Evolutionary conservation across 805 yeast species (phyloP).

Genomic region (Kazachstania taianensis): DNA sequence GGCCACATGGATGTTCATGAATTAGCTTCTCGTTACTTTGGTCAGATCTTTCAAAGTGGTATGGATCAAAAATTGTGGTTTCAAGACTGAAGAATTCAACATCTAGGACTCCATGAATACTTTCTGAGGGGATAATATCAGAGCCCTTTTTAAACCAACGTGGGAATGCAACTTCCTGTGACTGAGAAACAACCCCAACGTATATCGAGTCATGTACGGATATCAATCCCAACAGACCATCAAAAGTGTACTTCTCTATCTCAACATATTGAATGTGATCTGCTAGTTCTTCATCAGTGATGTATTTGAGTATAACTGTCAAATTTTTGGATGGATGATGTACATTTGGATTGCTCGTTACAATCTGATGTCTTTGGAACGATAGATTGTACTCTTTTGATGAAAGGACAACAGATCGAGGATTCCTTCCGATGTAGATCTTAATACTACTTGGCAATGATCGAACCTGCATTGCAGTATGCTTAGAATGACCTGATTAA

Average conservation of each 20-base stretch:
- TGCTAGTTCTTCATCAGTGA: constrained; percentile 34
- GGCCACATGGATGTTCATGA: constrained; percentile 69
- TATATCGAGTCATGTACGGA: constrained; percentile 44
- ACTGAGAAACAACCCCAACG: constrained; percentile 47
- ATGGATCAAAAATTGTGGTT: constrained; percentile 42
- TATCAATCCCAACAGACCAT: constrained; percentile 55
- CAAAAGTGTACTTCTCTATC: constrained; percentile 27
- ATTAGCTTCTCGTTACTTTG: constrained; percentile 26
- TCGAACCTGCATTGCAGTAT: constrained; percentile 4
- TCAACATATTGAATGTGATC: constrained; percentile 33
- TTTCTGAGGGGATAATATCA: constrained; percentile 33
- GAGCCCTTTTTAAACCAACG: constrained; percentile 25
- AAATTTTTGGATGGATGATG: constrained; percentile 20
- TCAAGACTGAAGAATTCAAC: constrained; percentile 59
- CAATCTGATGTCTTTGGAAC: constrained; percentile 33
- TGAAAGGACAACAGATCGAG: constrained; percentile 61
- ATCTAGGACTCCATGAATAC: constrained; percentile 42
- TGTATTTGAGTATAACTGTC: constrained; percentile 44
- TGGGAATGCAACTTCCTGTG: constrained; percentile 49
- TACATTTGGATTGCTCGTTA: constrained; percentile 13
- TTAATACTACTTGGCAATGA: constrained; percentile 34
- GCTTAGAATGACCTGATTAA: no score
- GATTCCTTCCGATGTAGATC: constrained; percentile 50
- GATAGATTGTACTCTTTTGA: constrained; percentile 50
- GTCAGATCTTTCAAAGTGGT: constrained; percentile 19